Conservation (phyloP, 345 rosid genomes). For the Lepidium africanum region DNA sequence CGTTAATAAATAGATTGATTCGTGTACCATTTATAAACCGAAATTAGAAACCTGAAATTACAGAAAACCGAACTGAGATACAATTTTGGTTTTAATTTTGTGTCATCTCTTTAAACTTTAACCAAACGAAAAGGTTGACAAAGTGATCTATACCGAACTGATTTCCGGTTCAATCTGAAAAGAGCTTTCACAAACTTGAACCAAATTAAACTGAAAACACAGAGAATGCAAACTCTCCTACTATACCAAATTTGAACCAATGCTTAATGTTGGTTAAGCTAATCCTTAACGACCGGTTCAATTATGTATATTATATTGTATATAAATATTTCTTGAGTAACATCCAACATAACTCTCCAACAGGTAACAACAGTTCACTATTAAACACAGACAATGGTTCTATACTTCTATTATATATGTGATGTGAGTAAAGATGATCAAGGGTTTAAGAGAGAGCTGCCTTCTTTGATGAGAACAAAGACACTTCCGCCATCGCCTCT, state of each 20-base stretch:
- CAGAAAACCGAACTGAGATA: not conserved
- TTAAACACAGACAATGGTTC: not conserved
- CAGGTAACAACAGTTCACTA: slow-evolving; percentile 3
- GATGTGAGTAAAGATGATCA: slow-evolving; percentile 11
- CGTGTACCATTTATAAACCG: not conserved
- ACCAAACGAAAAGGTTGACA: not conserved
- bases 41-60: not conserved
- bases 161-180: not conserved
- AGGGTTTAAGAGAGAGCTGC: slow-evolving; percentile 53
- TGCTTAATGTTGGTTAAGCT: not conserved
- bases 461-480: slow-evolving; percentile 84
- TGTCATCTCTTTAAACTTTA: not conserved
- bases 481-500: slow-evolving; percentile 85
- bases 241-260: not conserved
- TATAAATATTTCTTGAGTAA: not conserved
- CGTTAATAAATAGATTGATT: not conserved
- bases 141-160: not conserved
- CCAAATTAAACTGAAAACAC: not conserved
- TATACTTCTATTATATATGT: not conserved
- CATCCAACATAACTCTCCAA: not conserved
- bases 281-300: not conserved
- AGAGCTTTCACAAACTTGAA: not conserved
- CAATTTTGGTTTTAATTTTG: not conserved
- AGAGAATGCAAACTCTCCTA: not conserved
- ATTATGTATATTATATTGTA: not conserved